Evolutionary conservation across 2,329 filamentous ascomycete species (phyloP).

Genomic region (Aspergillus ochraceus): DNA sequence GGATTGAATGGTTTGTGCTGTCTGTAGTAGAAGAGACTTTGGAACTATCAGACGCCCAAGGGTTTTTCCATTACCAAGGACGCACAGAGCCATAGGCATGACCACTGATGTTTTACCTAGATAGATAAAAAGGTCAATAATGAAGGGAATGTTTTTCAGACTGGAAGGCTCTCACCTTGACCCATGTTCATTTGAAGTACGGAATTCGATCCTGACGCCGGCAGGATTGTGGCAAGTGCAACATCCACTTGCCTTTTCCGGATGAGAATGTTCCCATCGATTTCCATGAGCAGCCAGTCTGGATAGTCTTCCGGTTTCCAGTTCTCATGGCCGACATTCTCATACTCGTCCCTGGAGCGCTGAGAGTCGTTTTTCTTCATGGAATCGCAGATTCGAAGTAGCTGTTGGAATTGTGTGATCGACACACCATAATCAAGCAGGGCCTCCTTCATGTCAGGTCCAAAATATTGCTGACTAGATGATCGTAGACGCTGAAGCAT

Average conservation of each 20-base stretch:
- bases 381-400: conserved; percentile 46
- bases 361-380: conserved; percentile 28
- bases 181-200: conserved; percentile 70
- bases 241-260: conserved; percentile 63
- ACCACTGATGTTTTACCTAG: conserved; percentile 65
- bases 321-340: conserved; percentile 54
- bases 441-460: conserved; percentile 32
- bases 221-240: conserved; percentile 60
- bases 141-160: background rate
- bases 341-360: conserved; percentile 44
- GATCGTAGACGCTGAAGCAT: conserved; percentile 49
- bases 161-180: conserved; percentile 45
- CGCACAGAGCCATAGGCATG: conserved; percentile 61
- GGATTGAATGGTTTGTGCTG: conserved; percentile 55
- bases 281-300: conserved; percentile 67
- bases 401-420: conserved; percentile 44
- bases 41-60: conserved; percentile 61
- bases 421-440: conserved; percentile 43
- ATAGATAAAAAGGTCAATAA: background rate
- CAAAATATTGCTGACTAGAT: conserved; percentile 29
- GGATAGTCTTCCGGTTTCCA: conserved; percentile 56
- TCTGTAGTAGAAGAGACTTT: conserved; percentile 62
- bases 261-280: conserved; percentile 65
- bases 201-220: conserved; percentile 54
- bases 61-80: conserved; percentile 51